phyloP scores from a whole-genome alignment of 306 rosid species.

The Prunus mongolica region DNA sequence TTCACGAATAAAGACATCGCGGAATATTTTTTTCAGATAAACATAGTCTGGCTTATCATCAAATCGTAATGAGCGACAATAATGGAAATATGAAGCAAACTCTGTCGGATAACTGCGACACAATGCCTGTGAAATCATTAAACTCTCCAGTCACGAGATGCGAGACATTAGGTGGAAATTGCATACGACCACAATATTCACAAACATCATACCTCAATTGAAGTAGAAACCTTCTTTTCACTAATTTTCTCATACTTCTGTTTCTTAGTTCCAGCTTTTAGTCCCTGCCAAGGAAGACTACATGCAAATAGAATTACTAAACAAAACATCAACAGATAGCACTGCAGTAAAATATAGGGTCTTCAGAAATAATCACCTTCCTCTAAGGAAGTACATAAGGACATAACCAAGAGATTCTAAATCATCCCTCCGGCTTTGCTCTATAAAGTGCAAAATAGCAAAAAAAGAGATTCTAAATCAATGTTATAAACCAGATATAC shows the following conservation, averaged over 20 bases:
- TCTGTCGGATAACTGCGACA: slow-evolving; percentile 97
- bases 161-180: background rate
- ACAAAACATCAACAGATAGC: slow-evolving; percentile 8
- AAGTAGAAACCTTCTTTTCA: slow-evolving; percentile 89
- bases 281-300: slow-evolving; percentile 99
- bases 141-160: slow-evolving; percentile 19
- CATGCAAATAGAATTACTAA: slow-evolving; percentile 27
- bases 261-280: slow-evolving; percentile 95
- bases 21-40: slow-evolving; percentile 91
- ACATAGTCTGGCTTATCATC: slow-evolving; percentile 97
- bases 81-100: slow-evolving; percentile 94
- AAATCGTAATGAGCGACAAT: slow-evolving; percentile 89
- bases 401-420: slow-evolving; percentile 97
- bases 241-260: slow-evolving; percentile 90
- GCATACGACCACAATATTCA: background rate
- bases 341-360: slow-evolving; percentile 15
- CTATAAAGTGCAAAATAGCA: slow-evolving; percentile 42
- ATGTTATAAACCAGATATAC: slow-evolving; percentile 27
- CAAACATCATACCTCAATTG: slow-evolving; percentile 66
- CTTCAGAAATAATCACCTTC: slow-evolving; percentile 66
- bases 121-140: slow-evolving; percentile 58
- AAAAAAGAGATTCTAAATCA: slow-evolving; percentile 18
- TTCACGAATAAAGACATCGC: slow-evolving; percentile 94
- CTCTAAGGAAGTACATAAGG: slow-evolving; percentile 85
- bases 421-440: slow-evolving; percentile 98